A percentile compares a stretch with the other conserved stretches of the same genome.
These are phyloP conservation scores for Gracilaria gracilis DNA, from an alignment of 23 red algal genomes.

Conservation along the genomic window DNA sequence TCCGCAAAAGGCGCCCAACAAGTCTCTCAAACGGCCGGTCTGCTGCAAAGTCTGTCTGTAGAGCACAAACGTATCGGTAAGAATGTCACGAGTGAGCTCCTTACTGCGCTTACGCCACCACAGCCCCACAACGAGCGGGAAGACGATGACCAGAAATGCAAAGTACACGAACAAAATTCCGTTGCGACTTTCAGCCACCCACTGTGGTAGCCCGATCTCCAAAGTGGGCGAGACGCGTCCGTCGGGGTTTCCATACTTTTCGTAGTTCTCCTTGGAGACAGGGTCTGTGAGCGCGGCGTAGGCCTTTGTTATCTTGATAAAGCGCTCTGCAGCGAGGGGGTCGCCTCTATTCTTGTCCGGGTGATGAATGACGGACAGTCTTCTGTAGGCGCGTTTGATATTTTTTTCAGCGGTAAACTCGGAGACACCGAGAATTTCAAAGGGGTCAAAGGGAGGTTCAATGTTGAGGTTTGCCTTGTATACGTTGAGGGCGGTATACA, in stretches of 20 bases:
- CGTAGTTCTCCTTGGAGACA: slow-evolving; percentile 84
- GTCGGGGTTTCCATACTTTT: slow-evolving; percentile 97
- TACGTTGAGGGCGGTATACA: slow-evolving; percentile 35
- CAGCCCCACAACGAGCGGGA: slow-evolving; percentile 73
- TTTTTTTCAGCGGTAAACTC: slow-evolving; percentile 58
- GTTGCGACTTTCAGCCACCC: slow-evolving; percentile 80
- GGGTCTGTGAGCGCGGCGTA: slow-evolving; percentile 90
- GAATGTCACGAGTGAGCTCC: slow-evolving; percentile 75
- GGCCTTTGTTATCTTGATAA: slow-evolving; percentile 90
- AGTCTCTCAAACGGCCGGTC: slow-evolving; percentile 56
- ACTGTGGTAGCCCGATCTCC: slow-evolving; percentile 83
- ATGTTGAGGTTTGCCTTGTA: slow-evolving; percentile 31
- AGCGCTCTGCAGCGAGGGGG: slow-evolving; percentile 68
- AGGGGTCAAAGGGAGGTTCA: slow-evolving; percentile 91
- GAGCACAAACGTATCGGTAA: slow-evolving; percentile 68
- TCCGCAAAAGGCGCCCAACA: slow-evolving; percentile 66
- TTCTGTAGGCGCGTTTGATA: slow-evolving; percentile 86
- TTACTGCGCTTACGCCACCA: slow-evolving; percentile 86
- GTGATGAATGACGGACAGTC: slow-evolving; percentile 82
- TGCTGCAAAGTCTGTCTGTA: slow-evolving; percentile 76
- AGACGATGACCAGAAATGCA: slow-evolving; percentile 57
- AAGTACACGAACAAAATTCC: slow-evolving; percentile 70
- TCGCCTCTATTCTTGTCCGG: slow-evolving; percentile 95
- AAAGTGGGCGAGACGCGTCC: slow-evolving; percentile 81
- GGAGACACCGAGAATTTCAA: slow-evolving; percentile 78